Conservation (phyloP, 1,284 basidiomycete genomes). For the Heterobasidion annosum region DNA sequence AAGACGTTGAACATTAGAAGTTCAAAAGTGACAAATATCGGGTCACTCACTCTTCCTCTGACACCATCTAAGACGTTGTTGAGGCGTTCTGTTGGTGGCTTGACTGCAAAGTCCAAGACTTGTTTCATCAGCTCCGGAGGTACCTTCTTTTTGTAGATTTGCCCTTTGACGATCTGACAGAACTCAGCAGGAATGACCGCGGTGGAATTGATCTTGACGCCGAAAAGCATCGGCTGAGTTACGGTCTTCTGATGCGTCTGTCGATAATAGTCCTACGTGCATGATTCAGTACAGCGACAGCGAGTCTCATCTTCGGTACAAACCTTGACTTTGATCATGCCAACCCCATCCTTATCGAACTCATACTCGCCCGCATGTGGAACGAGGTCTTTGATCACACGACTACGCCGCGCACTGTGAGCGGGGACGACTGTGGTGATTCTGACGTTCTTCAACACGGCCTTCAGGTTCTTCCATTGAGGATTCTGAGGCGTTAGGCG, state of each 20-base stretch:
- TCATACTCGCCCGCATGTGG: background rate
- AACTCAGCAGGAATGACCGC: slow-evolving; percentile 40
- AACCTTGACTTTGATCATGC: background rate
- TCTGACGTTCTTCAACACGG: background rate
- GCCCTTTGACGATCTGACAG: slow-evolving; percentile 33
- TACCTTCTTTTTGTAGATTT: slow-evolving; percentile 38
- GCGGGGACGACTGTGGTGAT: background rate
- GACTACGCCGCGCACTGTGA: background rate
- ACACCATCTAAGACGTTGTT: slow-evolving; percentile 25
- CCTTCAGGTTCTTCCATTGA: background rate
- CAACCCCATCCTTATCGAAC: background rate
- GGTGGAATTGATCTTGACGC: slow-evolving; percentile 15
- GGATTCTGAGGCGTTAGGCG: background rate
- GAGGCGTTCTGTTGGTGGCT: slow-evolving; percentile 27
- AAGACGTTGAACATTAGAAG: background rate
- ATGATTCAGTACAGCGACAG: background rate
- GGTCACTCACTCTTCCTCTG: slow-evolving; percentile 13
- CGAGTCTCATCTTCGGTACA: background rate
- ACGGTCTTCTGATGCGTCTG: slow-evolving; percentile 10
- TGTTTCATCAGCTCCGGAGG: slow-evolving; percentile 25
- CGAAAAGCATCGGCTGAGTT: slow-evolving; percentile 25
- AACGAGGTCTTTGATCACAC: background rate
- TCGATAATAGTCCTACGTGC: background rate
- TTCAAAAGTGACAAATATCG: background rate
- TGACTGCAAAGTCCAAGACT: slow-evolving; percentile 34